Base-by-base conservation (phyloP, 352 stramenopile genomes). In the Globisporangium splendens region DNA sequence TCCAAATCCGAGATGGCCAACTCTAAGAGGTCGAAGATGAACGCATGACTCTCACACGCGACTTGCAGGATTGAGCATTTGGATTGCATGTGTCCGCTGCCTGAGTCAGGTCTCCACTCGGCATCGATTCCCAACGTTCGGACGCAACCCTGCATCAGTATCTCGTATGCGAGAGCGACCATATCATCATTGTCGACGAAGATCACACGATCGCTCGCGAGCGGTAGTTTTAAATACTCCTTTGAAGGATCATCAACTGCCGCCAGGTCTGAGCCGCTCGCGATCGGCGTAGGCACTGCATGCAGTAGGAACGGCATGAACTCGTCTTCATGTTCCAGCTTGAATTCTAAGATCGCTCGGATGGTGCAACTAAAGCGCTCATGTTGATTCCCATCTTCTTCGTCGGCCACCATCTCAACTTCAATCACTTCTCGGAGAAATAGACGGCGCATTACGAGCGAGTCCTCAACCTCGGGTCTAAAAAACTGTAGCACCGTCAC, bases 391-490 rank as follows among this genome's bases (percentile, higher is more conserved):
- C 49, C 59, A 7, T 69, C 64, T 12, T 68, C 73, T 1, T 75
- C 65, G 7, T 76, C 63, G 22, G 21, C 59, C 12, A 75, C 57
- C 18, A 52, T 77, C 60, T 86, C 81, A 22, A 88, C 13, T 39
- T 89, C 76, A 24, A 89, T 82, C n/a, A 89, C 75, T 64, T 84
- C 77, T 42, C 79, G 75, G 21, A 87, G 59, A 60, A 89, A 89
- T n/a, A 79, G 49, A 0, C 75, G 70, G 44, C 66, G 67, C 63
- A 89, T 85, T 58, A 72, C 63, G 3, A 74, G 18, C 21, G 73
- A 77, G 21, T 83, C 63, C 0, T 76, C 65, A 1, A 73, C 59
- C 1, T 86, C 77, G 12, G 73, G 71, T 51, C 86, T 87, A 54
- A 80, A 89, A 46, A 79, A 87, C 58, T 77, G 73, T 11, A 89